Percentiles rank a stretch among this genome's conserved stretches.
phyloP scores from a whole-genome alignment of 306 rosid species.

The Acmispon strigosus region DNA sequence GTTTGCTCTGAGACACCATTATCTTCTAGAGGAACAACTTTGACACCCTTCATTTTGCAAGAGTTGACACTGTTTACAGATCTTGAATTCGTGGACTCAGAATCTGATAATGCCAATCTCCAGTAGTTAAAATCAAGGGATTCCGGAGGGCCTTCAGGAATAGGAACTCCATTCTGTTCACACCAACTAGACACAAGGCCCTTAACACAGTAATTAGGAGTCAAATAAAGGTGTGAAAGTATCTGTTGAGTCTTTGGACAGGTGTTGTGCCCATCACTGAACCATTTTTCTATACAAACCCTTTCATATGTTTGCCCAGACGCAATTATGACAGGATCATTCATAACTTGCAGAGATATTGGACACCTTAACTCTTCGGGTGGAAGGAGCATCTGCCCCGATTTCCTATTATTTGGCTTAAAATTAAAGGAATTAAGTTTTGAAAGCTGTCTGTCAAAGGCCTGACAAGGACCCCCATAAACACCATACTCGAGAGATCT shows the following conservation, averaged over 20 bases:
- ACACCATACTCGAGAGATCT: conserved; percentile 54
- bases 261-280: conserved; percentile 71
- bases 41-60: conserved; percentile 68
- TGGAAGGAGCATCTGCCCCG: conserved; percentile 64
- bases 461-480: conserved; percentile 44
- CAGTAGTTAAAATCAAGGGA: conserved; percentile 87
- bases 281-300: conserved; percentile 92
- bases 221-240: conserved; percentile 76
- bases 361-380: conserved; percentile 99
- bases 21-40: conserved; percentile 81
- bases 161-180: conserved; percentile 75
- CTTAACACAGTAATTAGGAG: conserved; percentile 94
- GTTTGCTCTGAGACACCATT: conserved; percentile 40
- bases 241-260: conserved; percentile 87
- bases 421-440: conserved; percentile 65
- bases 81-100: conserved; percentile 63
- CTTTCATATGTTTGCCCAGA: conserved; percentile 98
- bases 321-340: conserved; percentile 87
- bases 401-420: conserved; percentile 49
- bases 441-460: conserved; percentile 75
- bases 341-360: conserved; percentile 88
- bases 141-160: conserved; percentile 87
- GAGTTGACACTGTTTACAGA: conserved; percentile 53
- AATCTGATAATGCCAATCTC: conserved; percentile 75
- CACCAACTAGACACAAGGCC: conserved; percentile 95